These are phyloP conservation scores for Mesembryanthemum crystallinum DNA, from an alignment of 148 eudicot genomes.

Conservation along the genomic window DNA sequence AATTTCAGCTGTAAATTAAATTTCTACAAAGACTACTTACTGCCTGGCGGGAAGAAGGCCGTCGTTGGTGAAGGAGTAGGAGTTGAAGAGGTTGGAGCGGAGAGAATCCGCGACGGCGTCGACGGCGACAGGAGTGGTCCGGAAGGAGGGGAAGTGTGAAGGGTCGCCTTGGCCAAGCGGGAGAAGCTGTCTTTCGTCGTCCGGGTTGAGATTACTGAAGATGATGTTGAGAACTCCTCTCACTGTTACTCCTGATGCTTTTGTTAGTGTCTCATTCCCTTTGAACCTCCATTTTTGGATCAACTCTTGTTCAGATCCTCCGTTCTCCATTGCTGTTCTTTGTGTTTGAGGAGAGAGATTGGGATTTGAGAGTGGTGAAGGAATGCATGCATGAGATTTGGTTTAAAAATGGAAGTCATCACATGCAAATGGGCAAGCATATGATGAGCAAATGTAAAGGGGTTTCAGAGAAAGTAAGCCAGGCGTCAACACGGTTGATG, in stretches of 20 bases:
- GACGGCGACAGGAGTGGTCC: conserved; percentile 39
- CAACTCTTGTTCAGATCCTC: not conserved
- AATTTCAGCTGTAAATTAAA: too few relatives aligned
- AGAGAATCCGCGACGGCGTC: conserved; percentile 51
- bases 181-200: conserved; percentile 34
- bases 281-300: conserved; percentile 32
- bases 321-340: conserved; percentile 20
- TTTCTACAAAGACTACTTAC: conserved; percentile 23
- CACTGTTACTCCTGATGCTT: conserved; percentile 30
- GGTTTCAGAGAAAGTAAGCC: too few relatives aligned
- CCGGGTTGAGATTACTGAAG: conserved; percentile 26
- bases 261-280: conserved; percentile 27
- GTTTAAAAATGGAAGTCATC: too few relatives aligned
- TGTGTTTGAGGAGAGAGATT: not conserved
- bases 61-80: conserved; percentile 33
- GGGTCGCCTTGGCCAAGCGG: conserved; percentile 71
- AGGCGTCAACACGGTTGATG: too few relatives aligned
- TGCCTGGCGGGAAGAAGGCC: conserved; percentile 53
- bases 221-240: conserved; percentile 34
- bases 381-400: not conserved
- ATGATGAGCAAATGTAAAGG: too few relatives aligned
- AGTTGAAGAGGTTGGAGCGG: conserved; percentile 43
- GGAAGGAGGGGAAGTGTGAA: conserved; percentile 48
- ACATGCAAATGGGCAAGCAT: too few relatives aligned
- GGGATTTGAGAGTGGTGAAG: not conserved